Base-by-base conservation (phyloP, 1,284 basidiomycete genomes). In the Ustilago xerochloae region DNA sequence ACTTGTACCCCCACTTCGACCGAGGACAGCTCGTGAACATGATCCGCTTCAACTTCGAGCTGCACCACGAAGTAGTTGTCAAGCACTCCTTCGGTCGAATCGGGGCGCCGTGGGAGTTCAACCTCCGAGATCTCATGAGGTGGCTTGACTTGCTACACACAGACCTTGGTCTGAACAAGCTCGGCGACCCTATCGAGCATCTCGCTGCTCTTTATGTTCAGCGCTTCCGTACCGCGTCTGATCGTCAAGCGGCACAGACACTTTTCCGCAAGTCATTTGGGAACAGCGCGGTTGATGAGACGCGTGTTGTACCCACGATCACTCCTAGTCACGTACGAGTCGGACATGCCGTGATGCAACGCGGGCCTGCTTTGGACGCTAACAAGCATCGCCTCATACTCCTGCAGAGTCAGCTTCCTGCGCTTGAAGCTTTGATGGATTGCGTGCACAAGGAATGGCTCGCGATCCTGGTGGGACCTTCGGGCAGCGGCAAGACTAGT, bases 91-190 rank as follows among this genome's bases (percentile, higher is more conserved):
- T 98, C 81, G 95, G 90, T 6, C 88, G 90, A 46, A 90, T 92
- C 67, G 97, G 97, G 9, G 89, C 90, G 53, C 97, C 97, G 1
- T 99, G 97, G 97, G 97, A 99, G 83, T 98, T 99, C 87, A 99
- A 99, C 83, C 87, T 99, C 54, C 92, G 97, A 36, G 97, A 99
- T 85, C 88, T 98, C 39, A 90, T 96, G 67, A 90, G 97, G 51
- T 99, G 97, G 96, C 86, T 89, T 52, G 80, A 81, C 6, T 84
- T 89, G 20, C 76, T 88, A 9, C 83, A 86, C 45, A 68, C 82
- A 13, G 76, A 82, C 32, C 85, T 87, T 28, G 91, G 90, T 0
- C 86, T 89, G 22, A 89, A 94, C 59, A 62, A 63, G 51, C 81
- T 89, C 15, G 54, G 68, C 36, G 81, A 79, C 12, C 85, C 79